Evolutionary conservation across 352 stramenopile genomes (phyloP).

Genomic region (Pythium volutum): DNA sequence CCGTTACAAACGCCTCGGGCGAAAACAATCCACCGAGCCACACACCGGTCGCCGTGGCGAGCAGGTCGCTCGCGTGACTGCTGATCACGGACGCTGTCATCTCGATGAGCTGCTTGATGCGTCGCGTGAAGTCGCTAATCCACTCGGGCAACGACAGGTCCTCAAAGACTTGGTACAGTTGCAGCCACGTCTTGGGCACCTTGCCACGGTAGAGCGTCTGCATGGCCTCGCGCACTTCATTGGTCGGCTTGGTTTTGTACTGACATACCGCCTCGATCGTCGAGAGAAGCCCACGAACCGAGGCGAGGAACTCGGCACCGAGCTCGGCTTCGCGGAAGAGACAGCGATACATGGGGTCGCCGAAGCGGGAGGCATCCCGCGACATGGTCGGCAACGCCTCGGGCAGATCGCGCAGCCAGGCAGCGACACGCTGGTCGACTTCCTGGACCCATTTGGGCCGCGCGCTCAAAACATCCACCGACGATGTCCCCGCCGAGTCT

Average conservation of each 20-base stretch:
- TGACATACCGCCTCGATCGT: constrained; percentile 73
- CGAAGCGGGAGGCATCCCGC: constrained; percentile 56
- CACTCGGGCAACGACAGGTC: constrained; percentile 75
- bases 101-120: constrained; percentile 59
- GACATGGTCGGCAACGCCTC: constrained; percentile 38
- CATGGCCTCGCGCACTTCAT: constrained; percentile 84
- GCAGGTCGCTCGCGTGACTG: constrained; percentile 33
- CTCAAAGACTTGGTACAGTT: constrained; percentile 52
- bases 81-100: constrained; percentile 37
- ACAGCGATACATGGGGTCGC: constrained; percentile 90
- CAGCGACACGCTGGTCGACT: constrained; percentile 61
- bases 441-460: constrained; percentile 82
- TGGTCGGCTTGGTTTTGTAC: constrained; percentile 86
- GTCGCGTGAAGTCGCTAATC: constrained; percentile 79
- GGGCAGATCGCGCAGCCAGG: constrained; percentile 65
- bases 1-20: constrained; percentile 91
- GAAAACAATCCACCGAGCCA: constrained; percentile 93
- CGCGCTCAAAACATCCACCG: constrained; percentile 33
- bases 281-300: constrained; percentile 64
- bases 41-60: constrained; percentile 40
- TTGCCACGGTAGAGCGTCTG: constrained; percentile 67
- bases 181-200: constrained; percentile 54
- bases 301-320: constrained; percentile 57
- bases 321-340: constrained; percentile 87
- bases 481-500: constrained; percentile 24